These are phyloP conservation scores for Botrytis paeoniae DNA, from an alignment of 2,329 filamentous ascomycete species.

Conservation along the genomic window DNA sequence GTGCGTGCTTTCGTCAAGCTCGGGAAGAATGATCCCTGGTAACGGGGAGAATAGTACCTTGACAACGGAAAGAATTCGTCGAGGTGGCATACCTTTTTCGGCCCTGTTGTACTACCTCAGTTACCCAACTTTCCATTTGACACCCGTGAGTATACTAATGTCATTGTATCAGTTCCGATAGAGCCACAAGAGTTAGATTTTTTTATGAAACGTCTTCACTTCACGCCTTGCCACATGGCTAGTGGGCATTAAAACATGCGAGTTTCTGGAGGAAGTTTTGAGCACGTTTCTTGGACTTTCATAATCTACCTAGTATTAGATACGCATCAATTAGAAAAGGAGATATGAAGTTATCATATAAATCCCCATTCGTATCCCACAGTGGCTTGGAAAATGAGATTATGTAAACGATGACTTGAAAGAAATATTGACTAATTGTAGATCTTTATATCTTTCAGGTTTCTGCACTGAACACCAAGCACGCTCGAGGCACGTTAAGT, in stretches of 20 bases:
- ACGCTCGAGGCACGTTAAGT: not conserved
- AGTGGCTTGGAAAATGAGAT: not conserved
- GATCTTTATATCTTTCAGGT: not conserved
- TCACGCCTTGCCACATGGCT: not conserved
- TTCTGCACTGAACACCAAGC: not conserved
- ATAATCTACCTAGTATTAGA: not conserved
- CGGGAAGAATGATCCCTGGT: not conserved
- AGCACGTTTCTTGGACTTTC: not conserved
- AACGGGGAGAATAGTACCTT: not conserved
- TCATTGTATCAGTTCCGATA: not conserved
- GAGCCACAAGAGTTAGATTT: not conserved
- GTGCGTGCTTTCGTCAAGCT: not conserved
- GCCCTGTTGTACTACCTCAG: not conserved
- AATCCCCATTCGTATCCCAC: not conserved
- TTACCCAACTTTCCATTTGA: not conserved
- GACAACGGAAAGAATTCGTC: not conserved
- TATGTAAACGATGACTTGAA: not conserved
- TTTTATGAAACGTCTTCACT: constrained; percentile 1
- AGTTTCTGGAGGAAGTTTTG: not conserved
- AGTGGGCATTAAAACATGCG: not conserved
- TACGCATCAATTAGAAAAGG: too few relatives aligned
- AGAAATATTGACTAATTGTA: not conserved
- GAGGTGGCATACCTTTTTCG: not conserved
- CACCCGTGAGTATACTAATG: not conserved
- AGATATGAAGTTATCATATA: not conserved